Percentiles rank a stretch among this genome's conserved stretches.
Conservation (phyloP, 2,329 filamentous ascomycete species). For the Coniella lustricola region DNA sequence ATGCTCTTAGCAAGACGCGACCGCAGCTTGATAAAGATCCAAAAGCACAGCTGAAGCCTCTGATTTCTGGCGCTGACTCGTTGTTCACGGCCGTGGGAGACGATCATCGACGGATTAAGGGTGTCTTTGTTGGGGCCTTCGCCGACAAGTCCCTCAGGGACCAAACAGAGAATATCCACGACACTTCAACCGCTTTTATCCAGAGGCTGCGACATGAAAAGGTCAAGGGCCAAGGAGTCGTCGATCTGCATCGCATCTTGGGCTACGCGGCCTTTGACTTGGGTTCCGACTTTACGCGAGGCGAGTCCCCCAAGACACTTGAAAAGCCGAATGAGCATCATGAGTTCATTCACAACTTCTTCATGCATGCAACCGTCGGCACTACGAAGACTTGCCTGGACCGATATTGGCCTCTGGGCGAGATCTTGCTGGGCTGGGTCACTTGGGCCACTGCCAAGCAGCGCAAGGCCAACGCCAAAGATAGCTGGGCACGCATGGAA, state of each 20-base stretch:
- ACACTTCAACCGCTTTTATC: background rate
- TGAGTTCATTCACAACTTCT: background rate
- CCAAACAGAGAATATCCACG: background rate
- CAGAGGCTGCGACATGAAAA: background rate
- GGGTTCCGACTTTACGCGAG: conserved; percentile 10
- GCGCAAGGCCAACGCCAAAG: conserved; percentile 8
- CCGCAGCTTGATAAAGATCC: background rate
- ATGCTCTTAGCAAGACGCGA: background rate
- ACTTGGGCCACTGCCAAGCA: conserved; percentile 5
- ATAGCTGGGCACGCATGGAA: conserved; percentile 3
- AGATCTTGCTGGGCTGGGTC: conserved; percentile 7
- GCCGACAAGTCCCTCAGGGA: background rate
- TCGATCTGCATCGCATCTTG: background rate
- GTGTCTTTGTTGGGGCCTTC: background rate
- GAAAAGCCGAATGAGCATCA: conserved; percentile 7
- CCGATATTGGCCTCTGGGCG: conserved; percentile 10
- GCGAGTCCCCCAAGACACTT: conserved; percentile 8
- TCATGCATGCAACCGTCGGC: background rate
- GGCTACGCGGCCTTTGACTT: conserved; percentile 24
- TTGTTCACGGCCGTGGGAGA: conserved; percentile 1
- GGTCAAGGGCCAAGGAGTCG: background rate
- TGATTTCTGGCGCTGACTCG: background rate
- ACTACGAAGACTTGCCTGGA: conserved; percentile 6
- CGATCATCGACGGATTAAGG: background rate
- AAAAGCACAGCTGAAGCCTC: background rate